Evolutionary conservation across 371 early-diverging fungal species (phyloP), one percentile per base, ranked within the genome.

Genomic region (Mucor ambiguus): DNA sequence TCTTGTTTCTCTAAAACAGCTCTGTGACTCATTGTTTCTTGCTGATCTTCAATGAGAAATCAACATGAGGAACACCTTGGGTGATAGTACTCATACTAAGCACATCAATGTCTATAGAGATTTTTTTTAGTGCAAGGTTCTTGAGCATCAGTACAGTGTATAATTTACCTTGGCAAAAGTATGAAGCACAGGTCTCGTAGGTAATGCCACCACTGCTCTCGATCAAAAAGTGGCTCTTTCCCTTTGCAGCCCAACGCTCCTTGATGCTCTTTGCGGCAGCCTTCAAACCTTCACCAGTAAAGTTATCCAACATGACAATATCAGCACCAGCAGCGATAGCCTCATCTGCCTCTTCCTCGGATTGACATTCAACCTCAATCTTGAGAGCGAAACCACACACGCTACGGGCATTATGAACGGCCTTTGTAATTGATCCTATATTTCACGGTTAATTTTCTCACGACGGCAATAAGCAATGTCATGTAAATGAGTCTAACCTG

Each of bases 271-370:
- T 77, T 0, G 95, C 95, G 14, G 91, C 89, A 0, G 54, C 43
- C 63, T 85, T 87, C 63, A 91, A 77, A 0, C 78, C 87, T 6
- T 88, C 90, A 10, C 89, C 85, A 8, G 85, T 71, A 67, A 92
- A 89, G 79, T 93, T 93, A 64, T 93, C 95, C 16, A 94, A 74
- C 99, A 98, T 98, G 66, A 98, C 88, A 67, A 98, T 90, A 76
- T 98, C 97, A 4, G 98, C 98, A 4, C 98, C 98, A 12, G 97
- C 96, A 33, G 79, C 87, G 75, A 97, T 94, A n/a, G 98, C 98
- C 77, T 98, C 99, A 71, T 92, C 89, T 1, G 98, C 98, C 64
- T 98, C 99, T 16, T 85, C 90, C 69, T 95, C 93, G 0, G 88
- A 87, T 63, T 90, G 91, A 71, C 97, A 97, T 73, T 98, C 99